phyloP scores from a whole-genome alignment of 1,139 yeast genomes.

The Diutina rugosa region DNA sequence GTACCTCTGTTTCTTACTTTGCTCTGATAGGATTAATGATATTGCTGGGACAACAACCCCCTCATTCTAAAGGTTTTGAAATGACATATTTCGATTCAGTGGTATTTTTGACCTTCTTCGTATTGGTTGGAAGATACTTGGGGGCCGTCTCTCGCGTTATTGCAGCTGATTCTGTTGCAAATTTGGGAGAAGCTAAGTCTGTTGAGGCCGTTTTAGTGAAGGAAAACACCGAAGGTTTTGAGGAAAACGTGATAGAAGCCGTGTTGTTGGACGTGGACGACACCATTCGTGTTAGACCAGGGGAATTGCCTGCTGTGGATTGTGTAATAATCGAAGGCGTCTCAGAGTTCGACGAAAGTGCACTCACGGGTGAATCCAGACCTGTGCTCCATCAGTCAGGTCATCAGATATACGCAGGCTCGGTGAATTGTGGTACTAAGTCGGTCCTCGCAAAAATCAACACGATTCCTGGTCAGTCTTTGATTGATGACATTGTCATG shows the following conservation, averaged over 20 bases:
- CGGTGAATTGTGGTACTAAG: slow-evolving; percentile 47
- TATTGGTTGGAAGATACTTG: slow-evolving; percentile 55
- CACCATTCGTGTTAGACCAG: slow-evolving; percentile 42
- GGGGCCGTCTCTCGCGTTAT: slow-evolving; percentile 55
- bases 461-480: slow-evolving; percentile 50
- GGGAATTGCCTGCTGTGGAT: slow-evolving; percentile 66
- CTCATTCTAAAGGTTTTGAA: slow-evolving; percentile 29
- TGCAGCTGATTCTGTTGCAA: slow-evolving; percentile 54
- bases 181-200: slow-evolving; percentile 38
- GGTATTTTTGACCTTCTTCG: slow-evolving; percentile 58
- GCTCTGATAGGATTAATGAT: slow-evolving; percentile 49
- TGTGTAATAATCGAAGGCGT: slow-evolving; percentile 46
- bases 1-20: slow-evolving; percentile 61
- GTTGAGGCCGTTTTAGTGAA: slow-evolving; percentile 33
- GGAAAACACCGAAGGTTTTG: slow-evolving; percentile 13
- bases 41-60: slow-evolving; percentile 29
- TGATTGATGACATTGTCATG: slow-evolving; percentile 56
- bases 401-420: slow-evolving; percentile 62
- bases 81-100: slow-evolving; percentile 72
- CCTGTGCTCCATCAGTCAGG: slow-evolving; percentile 36
- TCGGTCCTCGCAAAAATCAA: slow-evolving; percentile 45
- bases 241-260: slow-evolving; percentile 28
- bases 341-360: slow-evolving; percentile 61
- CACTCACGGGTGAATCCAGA: slow-evolving; percentile 62
- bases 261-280: slow-evolving; percentile 55